Conservation (phyloP, 179 eudicot genomes). For the Spinacia oleracea region DNA sequence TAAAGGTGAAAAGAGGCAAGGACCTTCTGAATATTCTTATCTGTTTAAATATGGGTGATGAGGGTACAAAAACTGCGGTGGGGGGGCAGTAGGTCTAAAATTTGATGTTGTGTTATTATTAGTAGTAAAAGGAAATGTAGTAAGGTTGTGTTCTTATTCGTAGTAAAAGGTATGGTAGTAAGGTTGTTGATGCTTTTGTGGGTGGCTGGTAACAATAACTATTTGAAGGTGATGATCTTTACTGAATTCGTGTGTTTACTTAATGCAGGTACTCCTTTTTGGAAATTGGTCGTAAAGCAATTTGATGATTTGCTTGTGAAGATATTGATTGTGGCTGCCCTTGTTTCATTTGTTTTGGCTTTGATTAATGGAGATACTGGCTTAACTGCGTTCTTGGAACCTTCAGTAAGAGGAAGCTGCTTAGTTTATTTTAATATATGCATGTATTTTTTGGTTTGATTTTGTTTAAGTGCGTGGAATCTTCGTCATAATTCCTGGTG, state of each 20-base stretch:
- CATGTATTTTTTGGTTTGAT: background rate
- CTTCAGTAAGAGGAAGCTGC: constrained; percentile 63
- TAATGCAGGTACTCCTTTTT: constrained; percentile 87
- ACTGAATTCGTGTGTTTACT: constrained; percentile 6
- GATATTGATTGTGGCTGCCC: constrained; percentile 93
- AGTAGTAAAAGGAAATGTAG: background rate
- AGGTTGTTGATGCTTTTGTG: background rate
- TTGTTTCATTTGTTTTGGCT: constrained; percentile 87
- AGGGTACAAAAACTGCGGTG: background rate
- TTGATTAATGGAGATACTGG: constrained; percentile 95
- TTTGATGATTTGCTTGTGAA: constrained; percentile 97
- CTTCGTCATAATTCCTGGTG: background rate
- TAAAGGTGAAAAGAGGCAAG: background rate
- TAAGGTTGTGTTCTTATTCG: background rate
- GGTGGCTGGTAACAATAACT: background rate
- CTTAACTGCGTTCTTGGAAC: constrained; percentile 92
- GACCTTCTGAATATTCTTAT: background rate
- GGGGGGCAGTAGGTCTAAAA: background rate
- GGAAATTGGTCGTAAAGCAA: constrained; percentile 95
- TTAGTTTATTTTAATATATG: constrained; percentile 1
- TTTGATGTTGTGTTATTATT: background rate
- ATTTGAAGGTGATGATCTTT: background rate
- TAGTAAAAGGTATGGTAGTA: background rate
- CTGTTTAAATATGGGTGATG: too few species aligned
- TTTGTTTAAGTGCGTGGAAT: background rate